Conservation (phyloP, 169 alveolate genomes). For the Eimeria sp. region DNA sequence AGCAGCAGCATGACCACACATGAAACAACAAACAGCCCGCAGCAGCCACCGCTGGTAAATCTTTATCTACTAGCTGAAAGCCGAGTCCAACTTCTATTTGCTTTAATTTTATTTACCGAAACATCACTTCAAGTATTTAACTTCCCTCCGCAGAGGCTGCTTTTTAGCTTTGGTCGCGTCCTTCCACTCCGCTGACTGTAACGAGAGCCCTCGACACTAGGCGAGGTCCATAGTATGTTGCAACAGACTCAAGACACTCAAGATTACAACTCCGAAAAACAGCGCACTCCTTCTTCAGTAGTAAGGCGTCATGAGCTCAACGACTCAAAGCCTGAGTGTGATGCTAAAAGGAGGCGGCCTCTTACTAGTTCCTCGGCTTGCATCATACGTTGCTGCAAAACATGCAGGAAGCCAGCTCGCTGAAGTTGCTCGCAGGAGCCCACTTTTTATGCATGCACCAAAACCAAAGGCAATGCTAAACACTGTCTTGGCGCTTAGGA, state of each 20-base stretch:
- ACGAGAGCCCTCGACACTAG: conserved; percentile 6
- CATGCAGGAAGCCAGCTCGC: neutral
- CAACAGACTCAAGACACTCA: neutral
- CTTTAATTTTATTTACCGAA: neutral
- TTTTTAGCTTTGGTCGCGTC: neutral
- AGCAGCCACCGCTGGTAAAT: conserved; percentile 15
- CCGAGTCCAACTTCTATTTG: neutral
- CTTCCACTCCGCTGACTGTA: neutral
- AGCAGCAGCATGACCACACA: conserved; percentile 54
- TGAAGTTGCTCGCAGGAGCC: neutral
- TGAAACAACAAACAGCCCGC: conserved; percentile 49
- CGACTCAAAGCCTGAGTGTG: neutral
- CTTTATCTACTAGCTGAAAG: neutral
- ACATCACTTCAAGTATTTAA: neutral
- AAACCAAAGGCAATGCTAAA: neutral
- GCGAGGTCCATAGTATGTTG: neutral
- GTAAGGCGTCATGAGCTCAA: neutral
- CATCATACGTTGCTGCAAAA: neutral
- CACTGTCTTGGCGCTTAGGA: neutral
- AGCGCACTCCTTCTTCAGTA: neutral
- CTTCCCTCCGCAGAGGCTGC: neutral
- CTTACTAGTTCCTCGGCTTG: neutral
- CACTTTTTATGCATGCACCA: neutral
- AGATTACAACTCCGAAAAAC: neutral
- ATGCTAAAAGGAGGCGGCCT: neutral